phyloP scores from a whole-genome alignment of 441 rosid species.

The Populus hybrid region DNA sequence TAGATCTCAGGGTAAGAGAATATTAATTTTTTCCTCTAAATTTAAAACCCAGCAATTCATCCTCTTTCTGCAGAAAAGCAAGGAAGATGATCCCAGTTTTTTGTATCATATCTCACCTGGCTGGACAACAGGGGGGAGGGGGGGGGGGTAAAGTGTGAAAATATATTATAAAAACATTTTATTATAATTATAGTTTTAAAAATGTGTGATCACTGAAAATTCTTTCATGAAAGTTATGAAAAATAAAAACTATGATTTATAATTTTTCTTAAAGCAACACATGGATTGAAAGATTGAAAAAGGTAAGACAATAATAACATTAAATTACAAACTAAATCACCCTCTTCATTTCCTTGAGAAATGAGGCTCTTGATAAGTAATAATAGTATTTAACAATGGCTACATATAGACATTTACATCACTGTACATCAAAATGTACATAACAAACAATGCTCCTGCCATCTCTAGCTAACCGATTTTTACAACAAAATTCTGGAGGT shows the following conservation, averaged over 20 bases:
- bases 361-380: background rate
- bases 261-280: background rate
- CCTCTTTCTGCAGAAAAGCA: too few relatives aligned
- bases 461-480: conserved; percentile 2
- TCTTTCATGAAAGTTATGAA: background rate
- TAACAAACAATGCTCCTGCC: conserved; percentile 2
- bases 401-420: conserved; percentile 26
- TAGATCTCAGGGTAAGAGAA: too few relatives aligned
- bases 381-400: background rate
- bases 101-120: too few relatives aligned
- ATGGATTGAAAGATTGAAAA: background rate
- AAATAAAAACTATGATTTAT: too few relatives aligned
- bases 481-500: conserved; percentile 23
- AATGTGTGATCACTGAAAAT: too few relatives aligned
- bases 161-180: too few relatives aligned
- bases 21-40: too few relatives aligned
- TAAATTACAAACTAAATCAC: background rate
- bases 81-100: too few relatives aligned
- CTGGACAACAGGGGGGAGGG: too few relatives aligned
- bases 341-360: background rate
- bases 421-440: conserved; percentile 21
- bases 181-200: too few relatives aligned
- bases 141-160: too few relatives aligned
- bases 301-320: background rate
- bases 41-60: too few relatives aligned